Evolutionary conservation across 495 filamentous ascomycete species (phyloP).

Genomic region (Haplographium delicatum): DNA sequence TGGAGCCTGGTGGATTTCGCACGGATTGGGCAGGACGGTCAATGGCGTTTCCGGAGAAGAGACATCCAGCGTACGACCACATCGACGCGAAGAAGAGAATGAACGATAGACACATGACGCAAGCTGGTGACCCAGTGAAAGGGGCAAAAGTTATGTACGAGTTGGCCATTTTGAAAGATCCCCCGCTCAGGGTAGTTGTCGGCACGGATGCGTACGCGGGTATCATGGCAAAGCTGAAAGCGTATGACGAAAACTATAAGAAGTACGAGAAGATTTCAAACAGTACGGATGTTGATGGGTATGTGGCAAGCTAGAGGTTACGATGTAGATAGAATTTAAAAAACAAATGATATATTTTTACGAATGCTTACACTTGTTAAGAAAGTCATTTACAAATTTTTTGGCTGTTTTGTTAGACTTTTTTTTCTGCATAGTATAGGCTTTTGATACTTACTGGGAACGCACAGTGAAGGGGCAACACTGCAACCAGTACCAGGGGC

Average conservation of each 20-base stretch:
- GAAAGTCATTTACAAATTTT: no score
- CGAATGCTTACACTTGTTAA: no score
- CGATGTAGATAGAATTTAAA: no score
- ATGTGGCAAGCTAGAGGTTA: constrained; percentile 18
- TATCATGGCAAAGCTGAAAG: constrained; percentile 38
- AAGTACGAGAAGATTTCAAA: constrained; percentile 41
- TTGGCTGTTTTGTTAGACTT: no score
- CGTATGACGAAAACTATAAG: constrained; percentile 33
- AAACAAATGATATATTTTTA: no score
- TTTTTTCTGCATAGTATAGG: no score
- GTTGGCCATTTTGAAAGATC: constrained; percentile 40
- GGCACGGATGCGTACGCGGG: constrained; percentile 38
- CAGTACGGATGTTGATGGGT: constrained; percentile 42
- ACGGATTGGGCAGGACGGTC: constrained; percentile 33
- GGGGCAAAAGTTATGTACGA: constrained; percentile 43
- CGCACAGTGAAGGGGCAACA: no score
- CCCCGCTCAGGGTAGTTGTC: constrained; percentile 38
- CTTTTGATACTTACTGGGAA: no score
- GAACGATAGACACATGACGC: constrained; percentile 31
- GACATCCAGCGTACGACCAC: constrained; percentile 39
- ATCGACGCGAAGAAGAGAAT: constrained; percentile 35
- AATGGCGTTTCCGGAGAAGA: constrained; percentile 30
- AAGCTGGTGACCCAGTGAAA: constrained; percentile 40
- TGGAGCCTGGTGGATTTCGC: constrained; percentile 34
- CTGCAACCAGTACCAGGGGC: no score